A percentile compares a stretch with the other conserved stretches of the same genome.
Conservation (phyloP, 192 early-diverging fungal genomes). For the Dissophora ornata region DNA sequence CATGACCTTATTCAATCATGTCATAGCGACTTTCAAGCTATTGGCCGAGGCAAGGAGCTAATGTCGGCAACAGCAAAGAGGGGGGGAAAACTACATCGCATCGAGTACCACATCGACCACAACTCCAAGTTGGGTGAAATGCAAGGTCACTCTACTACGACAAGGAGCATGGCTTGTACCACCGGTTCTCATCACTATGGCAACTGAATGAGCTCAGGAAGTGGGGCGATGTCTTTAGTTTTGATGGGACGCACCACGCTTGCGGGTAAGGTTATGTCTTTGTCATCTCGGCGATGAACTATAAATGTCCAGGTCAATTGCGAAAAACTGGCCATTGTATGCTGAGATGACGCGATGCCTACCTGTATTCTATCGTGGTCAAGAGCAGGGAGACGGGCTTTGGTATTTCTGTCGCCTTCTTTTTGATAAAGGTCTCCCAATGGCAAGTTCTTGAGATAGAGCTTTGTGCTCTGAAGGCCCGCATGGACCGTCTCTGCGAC, state of each 20-base stretch:
- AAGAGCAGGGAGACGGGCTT: slow-evolving; percentile 18
- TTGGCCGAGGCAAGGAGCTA: no score
- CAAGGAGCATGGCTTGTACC: no score
- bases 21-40: no score
- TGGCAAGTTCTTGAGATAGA: slow-evolving; percentile 2
- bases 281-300: not conserved
- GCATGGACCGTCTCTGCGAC: slow-evolving; percentile 3
- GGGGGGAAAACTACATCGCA: no score
- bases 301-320: not conserved
- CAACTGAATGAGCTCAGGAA: slow-evolving; percentile 17
- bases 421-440: not conserved
- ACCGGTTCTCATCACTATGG: no score
- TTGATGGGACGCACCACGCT: slow-evolving; percentile 10
- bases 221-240: slow-evolving; percentile 24
- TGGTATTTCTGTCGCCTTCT: slow-evolving; percentile 17
- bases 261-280: slow-evolving; percentile 6
- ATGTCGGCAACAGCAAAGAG: no score
- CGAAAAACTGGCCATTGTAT: not conserved
- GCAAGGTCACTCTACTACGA: no score
- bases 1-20: no score
- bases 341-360: slow-evolving; percentile 7
- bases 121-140: no score
- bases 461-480: slow-evolving; percentile 8
- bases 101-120: no score
- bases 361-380: slow-evolving; percentile 16